phyloP scores from a whole-genome alignment of 768 basidiomycete genomes.

The Leucogyrophana mollusca region DNA sequence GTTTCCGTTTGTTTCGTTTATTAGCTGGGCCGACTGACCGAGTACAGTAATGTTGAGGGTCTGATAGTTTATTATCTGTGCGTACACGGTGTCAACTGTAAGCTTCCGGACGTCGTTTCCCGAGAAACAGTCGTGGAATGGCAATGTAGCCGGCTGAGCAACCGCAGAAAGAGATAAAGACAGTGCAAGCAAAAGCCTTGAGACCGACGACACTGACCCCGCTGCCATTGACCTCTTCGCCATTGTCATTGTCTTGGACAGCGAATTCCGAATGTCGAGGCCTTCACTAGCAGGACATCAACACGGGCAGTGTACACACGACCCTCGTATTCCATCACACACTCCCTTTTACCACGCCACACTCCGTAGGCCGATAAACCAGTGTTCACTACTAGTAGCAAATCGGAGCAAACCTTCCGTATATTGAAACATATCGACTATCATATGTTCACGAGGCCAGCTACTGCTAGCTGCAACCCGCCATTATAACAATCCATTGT shows the following conservation, averaged over 20 bases:
- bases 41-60: constrained; percentile 71
- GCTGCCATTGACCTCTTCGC: constrained; percentile 6
- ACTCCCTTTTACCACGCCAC: constrained; percentile 25
- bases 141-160: constrained; percentile 60
- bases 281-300: constrained; percentile 15
- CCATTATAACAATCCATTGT: no score
- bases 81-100: constrained; percentile 68
- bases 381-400: no score
- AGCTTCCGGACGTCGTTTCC: constrained; percentile 56
- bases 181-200: constrained; percentile 9
- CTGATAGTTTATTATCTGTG: constrained; percentile 55
- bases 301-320: constrained; percentile 7
- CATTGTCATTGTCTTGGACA: constrained; percentile 24
- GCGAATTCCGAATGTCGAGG: constrained; percentile 8
- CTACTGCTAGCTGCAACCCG: no score
- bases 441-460: no score
- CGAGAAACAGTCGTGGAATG: constrained; percentile 69
- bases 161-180: constrained; percentile 24
- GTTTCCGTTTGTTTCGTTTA: constrained; percentile 58
- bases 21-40: constrained; percentile 57
- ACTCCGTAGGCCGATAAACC: no score
- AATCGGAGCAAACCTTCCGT: no score
- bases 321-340: constrained; percentile 10
- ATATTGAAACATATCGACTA: no score
- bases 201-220: constrained; percentile 3